Base-by-base conservation (phyloP, 129 eudicot species). In the Silybum marianum region DNA sequence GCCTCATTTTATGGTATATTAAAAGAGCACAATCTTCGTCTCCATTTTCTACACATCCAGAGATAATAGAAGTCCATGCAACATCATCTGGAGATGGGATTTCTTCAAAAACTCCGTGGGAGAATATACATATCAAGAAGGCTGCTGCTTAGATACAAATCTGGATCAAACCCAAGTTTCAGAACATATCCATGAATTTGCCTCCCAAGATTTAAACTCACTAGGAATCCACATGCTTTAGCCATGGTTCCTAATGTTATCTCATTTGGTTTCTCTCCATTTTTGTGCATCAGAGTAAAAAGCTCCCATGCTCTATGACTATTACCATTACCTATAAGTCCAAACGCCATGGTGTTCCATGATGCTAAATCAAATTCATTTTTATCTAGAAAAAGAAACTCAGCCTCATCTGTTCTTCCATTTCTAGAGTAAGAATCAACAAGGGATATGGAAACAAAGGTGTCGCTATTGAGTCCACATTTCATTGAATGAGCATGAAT, bases 21-120 rank as follows among this genome's bases (percentile, higher is more conserved):
- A 71, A 7, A 85, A 88, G 79, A 32, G 87, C 87, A 44, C 30
- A 85, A 0, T 85, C 78, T 72, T 85, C 91, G 2, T 88, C 80
- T 19, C 87, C 84, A 69, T 88, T 88, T 77, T 88, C 91, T 77
- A 88, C 81, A 1, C 85, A 80, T 58, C 91, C 91, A 0, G 86
- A 85, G 71, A 88, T 88, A 81, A 88, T 83, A 62, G 84, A 67
- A 40, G 89, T 88, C 89, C 91, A 88, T 13, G 84, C 85, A 48
- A 85, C 87, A 40, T 80, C 85, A 83, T 88, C 89, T 9, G 89
- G 91, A 54, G 65, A 66, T 16, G 84, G 67, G 76, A 88, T 85
- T 73, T 44, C 82, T n/a, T 83, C 72, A 22, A 88, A 88, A 26
- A 88, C 65, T 39, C 16, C 70, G 12, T 88, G 76, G 9, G 91